Percentiles rank a stretch among this genome's conserved stretches.
phyloP scores from a whole-genome alignment of 352 stramenopile genomes.

The Phytophthora citrophthora region DNA sequence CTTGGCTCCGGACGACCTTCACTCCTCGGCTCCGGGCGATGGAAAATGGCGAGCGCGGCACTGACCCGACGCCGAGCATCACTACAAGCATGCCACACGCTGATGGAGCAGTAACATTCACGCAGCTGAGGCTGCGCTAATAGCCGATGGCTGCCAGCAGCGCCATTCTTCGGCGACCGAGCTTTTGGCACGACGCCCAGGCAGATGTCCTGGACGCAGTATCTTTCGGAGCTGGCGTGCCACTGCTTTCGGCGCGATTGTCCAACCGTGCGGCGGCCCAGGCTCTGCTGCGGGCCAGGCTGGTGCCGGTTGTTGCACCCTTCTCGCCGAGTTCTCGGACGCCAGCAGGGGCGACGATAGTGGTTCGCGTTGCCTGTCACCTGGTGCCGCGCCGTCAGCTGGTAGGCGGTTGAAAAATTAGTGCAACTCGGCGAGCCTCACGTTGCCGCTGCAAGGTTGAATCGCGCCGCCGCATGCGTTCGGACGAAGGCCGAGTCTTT shows the following conservation, averaged over 20 bases:
- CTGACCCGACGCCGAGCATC: slow-evolving; percentile 8
- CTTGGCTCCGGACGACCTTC: slow-evolving; percentile 11
- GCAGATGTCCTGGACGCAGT: slow-evolving; percentile 30
- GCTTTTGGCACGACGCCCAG: slow-evolving; percentile 11
- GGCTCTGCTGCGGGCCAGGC: slow-evolving; percentile 11
- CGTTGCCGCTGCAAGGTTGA: slow-evolving; percentile 7
- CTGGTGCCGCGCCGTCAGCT: slow-evolving; percentile 21
- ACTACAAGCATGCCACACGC: slow-evolving; percentile 4
- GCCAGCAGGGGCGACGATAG: slow-evolving; percentile 28
- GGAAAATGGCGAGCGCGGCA: slow-evolving; percentile 4
- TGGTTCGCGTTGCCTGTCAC: slow-evolving; percentile 20
- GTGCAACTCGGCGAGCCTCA: slow-evolving; percentile 6
- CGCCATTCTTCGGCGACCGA: not conserved
- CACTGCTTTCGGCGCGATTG: slow-evolving; percentile 15
- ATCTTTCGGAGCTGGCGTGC: slow-evolving; percentile 28
- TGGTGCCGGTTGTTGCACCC: slow-evolving; percentile 24
- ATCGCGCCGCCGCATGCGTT: not conserved
- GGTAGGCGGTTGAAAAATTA: slow-evolving; percentile 31
- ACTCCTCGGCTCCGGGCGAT: not conserved
- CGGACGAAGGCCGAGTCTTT: not conserved
- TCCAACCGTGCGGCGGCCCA: slow-evolving; percentile 13
- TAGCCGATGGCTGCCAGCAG: not conserved
- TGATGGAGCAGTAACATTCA: slow-evolving; percentile 7
- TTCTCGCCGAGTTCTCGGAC: slow-evolving; percentile 6
- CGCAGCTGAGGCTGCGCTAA: not conserved